Conservation (phyloP, 306 rosid genomes). For the Sechiopsis laciniata region DNA sequence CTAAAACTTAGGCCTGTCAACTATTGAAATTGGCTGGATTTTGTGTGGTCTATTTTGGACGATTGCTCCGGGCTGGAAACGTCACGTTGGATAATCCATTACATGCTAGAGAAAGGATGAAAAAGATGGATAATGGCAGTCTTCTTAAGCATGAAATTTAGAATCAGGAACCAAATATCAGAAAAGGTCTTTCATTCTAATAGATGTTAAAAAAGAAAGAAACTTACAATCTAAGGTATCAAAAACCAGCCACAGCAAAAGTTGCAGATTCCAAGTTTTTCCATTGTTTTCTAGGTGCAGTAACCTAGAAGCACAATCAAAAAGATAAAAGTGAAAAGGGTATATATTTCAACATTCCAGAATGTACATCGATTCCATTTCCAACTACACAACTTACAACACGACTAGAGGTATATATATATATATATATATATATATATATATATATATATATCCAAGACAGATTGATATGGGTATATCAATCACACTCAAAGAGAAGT, state of each 20-base stretch:
- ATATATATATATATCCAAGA: slow-evolving; percentile 20
- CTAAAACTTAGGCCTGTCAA: not conserved
- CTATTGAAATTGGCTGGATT: slow-evolving; percentile 1
- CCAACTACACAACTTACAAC: slow-evolving; percentile 33
- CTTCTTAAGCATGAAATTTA: not conserved
- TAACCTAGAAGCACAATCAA: slow-evolving; percentile 35
- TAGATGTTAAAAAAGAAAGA: not conserved
- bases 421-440: slow-evolving; percentile 21
- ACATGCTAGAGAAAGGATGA: slow-evolving; percentile 4
- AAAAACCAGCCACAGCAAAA: not conserved
- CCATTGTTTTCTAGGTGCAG: slow-evolving; percentile 23
- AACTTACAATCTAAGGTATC: slow-evolving; percentile 11
- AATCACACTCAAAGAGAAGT: slow-evolving; percentile 21
- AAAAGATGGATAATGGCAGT: not conserved
- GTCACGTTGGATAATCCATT: slow-evolving; percentile 1
- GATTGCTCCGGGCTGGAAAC: slow-evolving; percentile 8
- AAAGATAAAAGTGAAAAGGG: slow-evolving; percentile 9
- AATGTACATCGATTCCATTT: slow-evolving; percentile 29
- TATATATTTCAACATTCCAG: slow-evolving; percentile 33
- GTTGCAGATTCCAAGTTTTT: slow-evolving; percentile 9
- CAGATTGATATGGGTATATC: slow-evolving; percentile 30
- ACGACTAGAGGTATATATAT: not conserved
- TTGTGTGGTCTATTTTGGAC: not conserved
- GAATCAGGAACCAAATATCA: not conserved
- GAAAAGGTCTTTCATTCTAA: not conserved